phyloP scores from a whole-genome alignment of 1,139 yeast species.

The Yamadazyma taylorii region DNA sequence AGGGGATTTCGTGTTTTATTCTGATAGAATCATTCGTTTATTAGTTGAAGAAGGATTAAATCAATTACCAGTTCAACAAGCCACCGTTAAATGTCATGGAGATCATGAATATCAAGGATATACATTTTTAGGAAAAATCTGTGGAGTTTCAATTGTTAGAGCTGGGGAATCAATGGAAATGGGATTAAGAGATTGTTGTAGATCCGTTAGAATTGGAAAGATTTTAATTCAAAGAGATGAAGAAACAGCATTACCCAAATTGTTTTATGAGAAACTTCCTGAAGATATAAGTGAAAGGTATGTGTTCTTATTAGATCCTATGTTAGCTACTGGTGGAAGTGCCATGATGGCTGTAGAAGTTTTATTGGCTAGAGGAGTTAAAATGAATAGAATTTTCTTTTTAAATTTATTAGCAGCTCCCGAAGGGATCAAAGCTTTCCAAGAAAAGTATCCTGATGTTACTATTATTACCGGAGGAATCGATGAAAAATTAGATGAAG shows the following conservation, averaged over 20 bases:
- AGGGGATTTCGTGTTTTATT: constrained; percentile 91
- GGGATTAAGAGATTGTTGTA: constrained; percentile 92
- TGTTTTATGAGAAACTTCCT: constrained; percentile 90
- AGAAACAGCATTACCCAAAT: constrained; percentile 72
- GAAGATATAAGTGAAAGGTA: constrained; percentile 85
- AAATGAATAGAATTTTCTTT: constrained; percentile 81
- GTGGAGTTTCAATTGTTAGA: constrained; percentile 96
- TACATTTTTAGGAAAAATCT: constrained; percentile 82
- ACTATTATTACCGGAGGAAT: constrained; percentile 92
- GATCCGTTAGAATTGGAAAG: constrained; percentile 94
- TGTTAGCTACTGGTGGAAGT: constrained; percentile 98
- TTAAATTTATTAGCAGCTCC: constrained; percentile 91
- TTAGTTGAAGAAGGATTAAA: constrained; percentile 94
- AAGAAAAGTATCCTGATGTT: constrained; percentile 75
- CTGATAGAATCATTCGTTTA: constrained; percentile 89
- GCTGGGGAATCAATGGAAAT: constrained; percentile 99
- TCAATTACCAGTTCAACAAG: constrained; percentile 78
- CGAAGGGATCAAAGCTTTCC: constrained; percentile 83
- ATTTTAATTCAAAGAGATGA: constrained; percentile 96
- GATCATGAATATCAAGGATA: constrained; percentile 76
- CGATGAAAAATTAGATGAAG: constrained; percentile 81
- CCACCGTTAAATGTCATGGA: constrained; percentile 73
- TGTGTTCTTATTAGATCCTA: constrained; percentile 90
- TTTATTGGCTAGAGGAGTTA: constrained; percentile 79
- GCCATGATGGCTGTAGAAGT: constrained; percentile 98